Evolutionary conservation across 2,329 filamentous ascomycete species (phyloP), one percentile per base, ranked within the genome.

Genomic region (Teratosphaeria viscida): DNA sequence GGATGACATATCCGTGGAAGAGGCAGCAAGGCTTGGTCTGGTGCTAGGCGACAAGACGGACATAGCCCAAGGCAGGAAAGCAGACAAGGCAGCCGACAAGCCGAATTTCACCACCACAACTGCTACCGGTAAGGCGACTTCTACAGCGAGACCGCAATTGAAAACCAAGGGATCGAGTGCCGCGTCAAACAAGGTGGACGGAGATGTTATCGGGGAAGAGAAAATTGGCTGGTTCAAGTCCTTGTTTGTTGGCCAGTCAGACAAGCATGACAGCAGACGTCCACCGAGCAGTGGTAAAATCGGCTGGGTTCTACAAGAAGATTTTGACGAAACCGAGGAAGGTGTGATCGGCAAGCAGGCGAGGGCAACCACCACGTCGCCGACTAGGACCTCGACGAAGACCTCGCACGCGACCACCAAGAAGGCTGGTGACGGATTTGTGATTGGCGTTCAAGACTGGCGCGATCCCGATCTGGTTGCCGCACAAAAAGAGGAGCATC

Each of bases 371-470:
- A 62, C 59, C 1, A 61, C 63, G 11, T 68, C 68, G 12, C 69
- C 73, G 29, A 70, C 68, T 55, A 61, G 61, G 26, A 67, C 69
- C 11, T 19, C 53, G 16, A 68, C 70, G n/a, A 71, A 72, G 47
- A 70, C 68, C 58, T 19, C 43, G 5, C 6, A 49, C 5, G 65
- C 70, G 10, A 55, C 60, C 16, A 63, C 60, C 16, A 63, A 71
- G 14, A 61, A 65, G n/a, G 60, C 70, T 26, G 73, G 77, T 54
- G 86, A 90, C 70, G 83, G 81, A 59, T 92, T 92, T 70, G 81
- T 88, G 53, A 92, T 92, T 67, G 89, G 89, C n/a, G 85, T 91
- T 12, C 88, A 94, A 65, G 89, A 94, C 70, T 92, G 89, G 89
- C 82, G 89, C 65, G 89, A 94, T 71, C 87, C 88, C 5, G 88